Evolutionary conservation across 106 monocot species (phyloP).

Genomic region (Dendrobium nobile): DNA sequence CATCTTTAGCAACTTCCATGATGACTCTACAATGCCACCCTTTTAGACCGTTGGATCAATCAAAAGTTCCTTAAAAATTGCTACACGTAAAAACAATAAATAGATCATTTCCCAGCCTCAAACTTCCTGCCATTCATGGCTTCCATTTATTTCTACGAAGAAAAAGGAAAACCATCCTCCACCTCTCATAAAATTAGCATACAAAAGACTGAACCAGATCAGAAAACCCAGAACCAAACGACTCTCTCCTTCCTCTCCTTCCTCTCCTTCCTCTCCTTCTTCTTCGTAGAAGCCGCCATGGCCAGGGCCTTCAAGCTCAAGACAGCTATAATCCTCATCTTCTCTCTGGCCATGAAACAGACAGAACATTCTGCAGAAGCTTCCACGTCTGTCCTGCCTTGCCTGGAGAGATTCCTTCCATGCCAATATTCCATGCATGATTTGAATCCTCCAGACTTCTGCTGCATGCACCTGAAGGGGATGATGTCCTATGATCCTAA

Average conservation of each 20-base stretch:
- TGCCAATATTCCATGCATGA: background rate
- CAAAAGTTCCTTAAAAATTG: too few species aligned
- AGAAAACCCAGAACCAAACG: background rate
- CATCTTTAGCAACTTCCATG: too few species aligned
- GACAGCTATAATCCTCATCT: background rate
- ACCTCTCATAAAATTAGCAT: background rate
- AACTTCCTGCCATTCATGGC: too few species aligned
- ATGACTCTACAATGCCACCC: too few species aligned
- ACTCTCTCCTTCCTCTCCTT: background rate
- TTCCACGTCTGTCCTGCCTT: background rate
- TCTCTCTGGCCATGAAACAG: background rate
- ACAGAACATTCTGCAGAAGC: background rate
- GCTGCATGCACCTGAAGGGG: background rate
- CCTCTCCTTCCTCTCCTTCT: background rate
- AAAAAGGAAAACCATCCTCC: background rate
- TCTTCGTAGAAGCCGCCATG: background rate
- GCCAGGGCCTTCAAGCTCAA: background rate
- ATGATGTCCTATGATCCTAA: background rate
- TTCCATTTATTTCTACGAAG: background rate
- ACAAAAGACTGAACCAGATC: background rate
- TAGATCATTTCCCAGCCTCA: too few species aligned
- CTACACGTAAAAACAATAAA: too few species aligned
- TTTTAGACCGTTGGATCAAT: too few species aligned
- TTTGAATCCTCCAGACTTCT: background rate
- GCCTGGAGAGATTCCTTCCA: background rate